phyloP scores from a whole-genome alignment of 306 rosid species.

The Prunus dulcis region DNA sequence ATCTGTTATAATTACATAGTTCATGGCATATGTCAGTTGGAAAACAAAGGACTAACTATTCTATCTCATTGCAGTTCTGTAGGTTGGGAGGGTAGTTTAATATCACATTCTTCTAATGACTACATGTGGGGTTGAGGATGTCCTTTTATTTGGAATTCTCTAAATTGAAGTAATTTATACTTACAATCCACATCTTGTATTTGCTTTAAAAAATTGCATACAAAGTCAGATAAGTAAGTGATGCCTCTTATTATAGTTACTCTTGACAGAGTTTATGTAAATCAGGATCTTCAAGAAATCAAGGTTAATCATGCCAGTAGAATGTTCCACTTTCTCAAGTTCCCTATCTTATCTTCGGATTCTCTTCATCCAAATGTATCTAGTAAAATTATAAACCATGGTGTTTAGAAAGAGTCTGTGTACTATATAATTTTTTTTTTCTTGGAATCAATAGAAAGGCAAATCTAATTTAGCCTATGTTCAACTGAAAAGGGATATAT shows the following conservation, averaged over 20 bases:
- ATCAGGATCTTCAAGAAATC: not conserved
- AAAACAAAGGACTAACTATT: not conserved
- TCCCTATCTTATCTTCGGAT: not conserved
- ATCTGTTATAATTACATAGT: not conserved
- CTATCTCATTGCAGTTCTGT: not conserved
- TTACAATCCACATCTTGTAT: not conserved
- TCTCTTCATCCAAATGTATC: not conserved
- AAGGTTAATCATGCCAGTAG: not conserved
- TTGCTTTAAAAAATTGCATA: not conserved
- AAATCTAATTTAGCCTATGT: not conserved
- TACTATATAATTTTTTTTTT: not conserved
- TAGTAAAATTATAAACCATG: not conserved
- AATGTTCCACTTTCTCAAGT: not conserved
- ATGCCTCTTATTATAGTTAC: not conserved
- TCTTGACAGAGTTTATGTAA: not conserved
- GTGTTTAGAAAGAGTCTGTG: not conserved
- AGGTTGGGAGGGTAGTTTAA: not conserved
- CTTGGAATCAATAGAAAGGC: not conserved
- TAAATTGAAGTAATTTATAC: not conserved
- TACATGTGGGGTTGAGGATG: not conserved
- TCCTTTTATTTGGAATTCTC: not conserved
- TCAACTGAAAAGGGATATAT: not conserved
- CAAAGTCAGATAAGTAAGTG: not conserved
- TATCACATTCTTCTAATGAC: not conserved
- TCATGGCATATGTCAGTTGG: not conserved